Evolutionary conservation across 139 green algal species (phyloP), one percentile per base, ranked within the genome.

Genomic region (Tetradesmus lagerheimii): DNA sequence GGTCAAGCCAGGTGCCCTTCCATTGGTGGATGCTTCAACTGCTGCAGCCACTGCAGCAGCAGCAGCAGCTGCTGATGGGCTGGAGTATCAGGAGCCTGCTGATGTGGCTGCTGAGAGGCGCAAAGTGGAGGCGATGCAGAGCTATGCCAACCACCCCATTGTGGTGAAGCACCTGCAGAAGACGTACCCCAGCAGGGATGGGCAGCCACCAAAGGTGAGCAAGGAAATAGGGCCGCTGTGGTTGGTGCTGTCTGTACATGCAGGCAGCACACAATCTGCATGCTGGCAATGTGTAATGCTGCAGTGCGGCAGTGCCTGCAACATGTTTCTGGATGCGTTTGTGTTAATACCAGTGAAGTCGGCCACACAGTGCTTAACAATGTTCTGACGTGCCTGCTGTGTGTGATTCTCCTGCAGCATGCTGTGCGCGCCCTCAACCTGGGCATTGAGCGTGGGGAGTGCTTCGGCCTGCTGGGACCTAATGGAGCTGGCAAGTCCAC

Each of bases 401-500:
- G n/a, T 23, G 5, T 82, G 5, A 1, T 18, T 2, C 62, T 4
- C 39, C 43, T 86, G 80, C 91, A 95, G 92, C 57, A 95, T 29
- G 95, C 95, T 50, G 95, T 97, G 64, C 86, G 87, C 34, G 84
- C 76, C 20, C 76, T 97, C 38, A 94, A 90, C 29, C 90, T 94
- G 34, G 92, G 66, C 80, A 90, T 94, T 34, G 38, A 90, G 38
- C 87, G 86, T 0, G 93, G 93, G 18, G 92, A 95, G 83, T 94
- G 93, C 79, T 95, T 95, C 85, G 93, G 92, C 6, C 94, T 99
- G 89, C 92, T 99, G 64, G 97, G 97, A 5, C 97, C 97, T 39
- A 99, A 99, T 83, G 97, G 97, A 74, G 96, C 96, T 15, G 97
- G 97, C 75, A 98, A 99, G 93, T 94, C 93, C 67, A 97, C 95